phyloP scores from a whole-genome alignment of 163 green algal genomes.

The Chlamydomonas reinhardtii region DNA sequence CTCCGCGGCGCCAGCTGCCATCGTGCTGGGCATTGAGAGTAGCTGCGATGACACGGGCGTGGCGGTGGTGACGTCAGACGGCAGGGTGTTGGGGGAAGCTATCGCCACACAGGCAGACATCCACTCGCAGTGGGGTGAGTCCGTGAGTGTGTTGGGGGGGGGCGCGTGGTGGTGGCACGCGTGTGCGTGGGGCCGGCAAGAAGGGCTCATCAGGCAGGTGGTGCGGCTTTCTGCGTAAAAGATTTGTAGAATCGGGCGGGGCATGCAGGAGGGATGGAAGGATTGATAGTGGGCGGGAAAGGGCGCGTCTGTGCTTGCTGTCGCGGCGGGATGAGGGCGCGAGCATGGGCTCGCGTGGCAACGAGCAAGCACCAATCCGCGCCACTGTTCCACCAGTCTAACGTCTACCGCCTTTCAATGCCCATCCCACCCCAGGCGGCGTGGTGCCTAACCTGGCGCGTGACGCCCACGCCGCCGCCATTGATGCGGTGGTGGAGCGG shows the following conservation, averaged over 20 bases:
- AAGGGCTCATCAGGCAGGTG: too few species aligned
- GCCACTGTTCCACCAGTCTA: too few species aligned
- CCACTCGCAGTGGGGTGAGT: constrained; percentile 87
- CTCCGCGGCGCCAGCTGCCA: background rate
- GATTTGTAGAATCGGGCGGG: too few species aligned
- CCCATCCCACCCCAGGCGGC: constrained; percentile 68
- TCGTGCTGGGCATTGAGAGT: constrained; percentile 92
- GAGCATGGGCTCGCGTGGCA: too few species aligned
- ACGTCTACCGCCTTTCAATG: too few species aligned
- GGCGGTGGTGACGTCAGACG: constrained; percentile 79
- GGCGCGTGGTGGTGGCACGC: background rate
- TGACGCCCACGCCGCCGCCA: constrained; percentile 91
- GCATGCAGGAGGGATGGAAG: too few species aligned
- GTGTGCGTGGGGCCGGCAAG: background rate
- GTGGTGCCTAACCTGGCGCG: constrained; percentile 95
- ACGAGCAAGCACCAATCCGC: too few species aligned
- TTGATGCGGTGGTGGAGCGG: constrained; percentile 84
- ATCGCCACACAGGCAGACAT: constrained; percentile 83
- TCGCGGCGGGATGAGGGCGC: too few species aligned
- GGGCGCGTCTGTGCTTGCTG: too few species aligned
- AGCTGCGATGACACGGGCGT: constrained; percentile 94
- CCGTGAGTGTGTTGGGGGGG: background rate
- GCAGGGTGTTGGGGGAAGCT: constrained; percentile 75
- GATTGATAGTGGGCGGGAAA: too few species aligned
- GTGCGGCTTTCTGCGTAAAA: too few species aligned